Evolutionary conservation across 768 basidiomycete genomes (phyloP).

Genomic region (Galerina sulciceps): DNA sequence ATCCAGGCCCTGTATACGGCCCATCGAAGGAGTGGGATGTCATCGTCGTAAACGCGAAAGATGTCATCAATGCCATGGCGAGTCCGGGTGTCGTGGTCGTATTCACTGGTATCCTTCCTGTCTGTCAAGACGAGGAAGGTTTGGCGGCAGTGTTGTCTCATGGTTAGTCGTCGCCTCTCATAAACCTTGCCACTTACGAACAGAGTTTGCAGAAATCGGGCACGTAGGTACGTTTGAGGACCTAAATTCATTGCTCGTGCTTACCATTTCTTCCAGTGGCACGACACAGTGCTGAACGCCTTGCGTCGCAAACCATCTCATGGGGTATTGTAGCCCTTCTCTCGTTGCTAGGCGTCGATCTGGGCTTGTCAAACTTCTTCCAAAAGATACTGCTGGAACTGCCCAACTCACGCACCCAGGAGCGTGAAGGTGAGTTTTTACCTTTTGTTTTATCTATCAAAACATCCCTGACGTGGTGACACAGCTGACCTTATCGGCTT

Average conservation of each 20-base stretch:
- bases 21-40: constrained; percentile 64
- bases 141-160: constrained; percentile 86
- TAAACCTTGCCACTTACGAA: background rate
- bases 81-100: constrained; percentile 82
- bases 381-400: constrained; percentile 63
- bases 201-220: constrained; percentile 67
- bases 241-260: background rate
- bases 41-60: constrained; percentile 75
- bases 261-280: constrained; percentile 33
- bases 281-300: constrained; percentile 54
- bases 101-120: constrained; percentile 86
- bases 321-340: constrained; percentile 46
- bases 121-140: constrained; percentile 78
- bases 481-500: constrained; percentile 90
- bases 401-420: constrained; percentile 83
- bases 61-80: constrained; percentile 79
- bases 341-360: constrained; percentile 56
- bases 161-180: constrained; percentile 46
- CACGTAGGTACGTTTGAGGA: constrained; percentile 56
- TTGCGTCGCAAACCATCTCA: constrained; percentile 49
- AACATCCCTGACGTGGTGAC: background rate
- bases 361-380: constrained; percentile 51
- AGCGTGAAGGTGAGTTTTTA: constrained; percentile 68
- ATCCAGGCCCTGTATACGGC: constrained; percentile 29
- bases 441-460: background rate